Conservation (phyloP, 768 basidiomycete genomes). For the Pisolithus albus region DNA sequence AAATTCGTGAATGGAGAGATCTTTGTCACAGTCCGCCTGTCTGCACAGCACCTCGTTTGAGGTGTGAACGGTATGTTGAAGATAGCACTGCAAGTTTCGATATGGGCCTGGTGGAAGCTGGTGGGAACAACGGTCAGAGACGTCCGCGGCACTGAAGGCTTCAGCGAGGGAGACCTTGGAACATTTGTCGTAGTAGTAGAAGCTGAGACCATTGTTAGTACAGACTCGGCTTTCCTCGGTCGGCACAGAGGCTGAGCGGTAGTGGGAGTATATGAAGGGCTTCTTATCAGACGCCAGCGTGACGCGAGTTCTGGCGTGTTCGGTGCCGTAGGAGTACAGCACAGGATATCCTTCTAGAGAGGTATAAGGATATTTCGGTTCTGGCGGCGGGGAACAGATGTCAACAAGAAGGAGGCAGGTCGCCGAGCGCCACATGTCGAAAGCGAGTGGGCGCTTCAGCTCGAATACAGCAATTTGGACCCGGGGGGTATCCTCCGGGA, state of each 20-base stretch:
- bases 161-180: conserved; percentile 7
- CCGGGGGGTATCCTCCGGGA: conserved; percentile 24
- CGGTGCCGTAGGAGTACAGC: neutral
- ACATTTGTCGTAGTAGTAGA: conserved; percentile 20
- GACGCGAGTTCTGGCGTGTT: conserved; percentile 20
- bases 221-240: conserved; percentile 11
- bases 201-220: conserved; percentile 26
- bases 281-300: conserved; percentile 32
- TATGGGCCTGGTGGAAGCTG: conserved; percentile 30
- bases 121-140: conserved; percentile 24
- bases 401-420: conserved; percentile 34
- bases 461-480: conserved; percentile 36
- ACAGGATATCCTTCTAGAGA: conserved; percentile 1
- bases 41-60: conserved; percentile 36
- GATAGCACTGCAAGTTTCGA: conserved; percentile 28
- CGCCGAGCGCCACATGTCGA: conserved; percentile 35
- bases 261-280: conserved; percentile 29
- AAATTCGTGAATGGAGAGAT: conserved; percentile 36
- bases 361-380: neutral
- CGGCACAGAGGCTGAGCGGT: conserved; percentile 14
- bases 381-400: conserved; percentile 17
- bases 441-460: conserved; percentile 28
- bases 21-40: conserved; percentile 33
- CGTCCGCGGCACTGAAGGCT: conserved; percentile 7
- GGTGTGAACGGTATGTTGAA: conserved; percentile 30